Base-by-base conservation (phyloP, 1,139 yeast genomes). In the Geotrichum restrictum region DNA sequence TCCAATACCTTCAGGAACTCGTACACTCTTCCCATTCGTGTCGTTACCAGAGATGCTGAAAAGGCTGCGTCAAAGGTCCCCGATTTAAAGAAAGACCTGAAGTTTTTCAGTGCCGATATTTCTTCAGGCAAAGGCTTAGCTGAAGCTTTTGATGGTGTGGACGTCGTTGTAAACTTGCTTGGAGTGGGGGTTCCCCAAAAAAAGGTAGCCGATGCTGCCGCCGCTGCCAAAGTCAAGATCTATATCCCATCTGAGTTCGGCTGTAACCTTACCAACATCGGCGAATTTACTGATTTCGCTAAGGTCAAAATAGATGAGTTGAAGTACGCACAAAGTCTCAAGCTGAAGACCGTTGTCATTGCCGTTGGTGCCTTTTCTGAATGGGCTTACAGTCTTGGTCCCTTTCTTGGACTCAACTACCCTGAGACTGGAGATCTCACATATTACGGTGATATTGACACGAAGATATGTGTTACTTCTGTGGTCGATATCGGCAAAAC, bases 181-280 rank as follows among this genome's bases (percentile, higher is more conserved):
- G 64, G 69, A 66, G 2, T 56, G 56, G 57, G 29, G 5, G 51
- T 71, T 34, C 75, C 71, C 57, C 61, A 66, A 49, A 60, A 57
- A 38, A 57, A 61, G 6, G 48, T 69, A 21, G 57, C 71, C 8
- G 69, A 72, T 2, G 74, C 80, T 5, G 73, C 77, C 2, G 62
- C 63, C 5, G 63, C 62, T 18, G 74, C 75, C 39, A 45, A 49
- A 11, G 81, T 82, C 44, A 76, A 78, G 63, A 60, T 81, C 36
- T 81, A 75, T 65, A 74, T 82, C 54, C 85, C 87, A 34, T 78
- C 86, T 3, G 86, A 82, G 62, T 82, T 78, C 60, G 88, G 88
- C 46, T 62, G 70, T 38, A 80, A 80, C 50, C 55, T 73, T 34
- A 62, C 57, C 6, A 63, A 64, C 24, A 16, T 64, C 63, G 16